A percentile compares a stretch with the other conserved stretches of the same genome.
Conservation (phyloP, 371 early-diverging fungal species). For the Basidiobolus meristosporus region DNA sequence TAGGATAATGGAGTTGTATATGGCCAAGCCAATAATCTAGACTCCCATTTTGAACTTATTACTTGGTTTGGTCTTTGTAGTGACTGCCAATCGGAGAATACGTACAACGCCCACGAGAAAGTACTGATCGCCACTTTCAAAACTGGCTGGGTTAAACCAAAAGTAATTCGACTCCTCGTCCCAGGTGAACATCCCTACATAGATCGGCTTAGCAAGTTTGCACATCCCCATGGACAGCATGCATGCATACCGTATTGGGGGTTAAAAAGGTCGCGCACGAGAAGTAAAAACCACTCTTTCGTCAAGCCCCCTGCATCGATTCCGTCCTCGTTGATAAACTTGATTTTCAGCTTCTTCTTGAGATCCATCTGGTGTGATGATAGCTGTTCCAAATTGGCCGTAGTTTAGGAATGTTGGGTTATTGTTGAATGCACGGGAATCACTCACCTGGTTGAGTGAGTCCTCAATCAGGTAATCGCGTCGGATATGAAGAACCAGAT, state of each 20-base stretch:
- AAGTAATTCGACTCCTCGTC: constrained; percentile 60
- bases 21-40: constrained; percentile 61
- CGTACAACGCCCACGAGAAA: constrained; percentile 75
- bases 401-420: too few species aligned
- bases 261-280: constrained; percentile 81
- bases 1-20: constrained; percentile 82
- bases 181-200: constrained; percentile 40
- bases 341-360: constrained; percentile 66
- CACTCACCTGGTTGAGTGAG: constrained; percentile 37
- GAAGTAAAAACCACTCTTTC: constrained; percentile 87
- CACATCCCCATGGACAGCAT: too few species aligned
- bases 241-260: constrained; percentile 67
- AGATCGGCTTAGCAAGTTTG: too few species aligned
- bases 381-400: constrained; percentile 6
- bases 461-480: constrained; percentile 76
- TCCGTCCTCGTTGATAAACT: constrained; percentile 75
- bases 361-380: too few species aligned
- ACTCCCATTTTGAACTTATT: too few species aligned
- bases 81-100: neutral
- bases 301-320: constrained; percentile 91
- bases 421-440: too few species aligned
- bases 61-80: too few species aligned
- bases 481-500: constrained; percentile 58
- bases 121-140: constrained; percentile 77
- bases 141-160: constrained; percentile 79